Conservation (phyloP, 2,329 filamentous ascomycete genomes). For the Gyromitra esculenta region DNA sequence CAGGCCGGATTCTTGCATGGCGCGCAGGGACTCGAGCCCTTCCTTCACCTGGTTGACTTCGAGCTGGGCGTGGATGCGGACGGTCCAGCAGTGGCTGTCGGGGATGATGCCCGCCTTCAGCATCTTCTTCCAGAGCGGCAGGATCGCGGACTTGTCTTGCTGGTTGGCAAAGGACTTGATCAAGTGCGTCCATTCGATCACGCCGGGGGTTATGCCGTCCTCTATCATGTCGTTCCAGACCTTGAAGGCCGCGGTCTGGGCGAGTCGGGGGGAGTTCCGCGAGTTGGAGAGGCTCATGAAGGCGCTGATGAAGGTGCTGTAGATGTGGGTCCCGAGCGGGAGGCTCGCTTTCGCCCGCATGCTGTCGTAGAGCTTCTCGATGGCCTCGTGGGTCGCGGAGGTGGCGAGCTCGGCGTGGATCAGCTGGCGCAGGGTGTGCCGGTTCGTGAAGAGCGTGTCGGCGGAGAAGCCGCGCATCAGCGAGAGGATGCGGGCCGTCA, state of each 20-base stretch:
- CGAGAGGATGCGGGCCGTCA: constrained; percentile 4
- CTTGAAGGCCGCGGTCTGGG: constrained; percentile 63
- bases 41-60: constrained; percentile 65
- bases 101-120: constrained; percentile 68
- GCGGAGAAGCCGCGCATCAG: neutral
- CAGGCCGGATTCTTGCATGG: constrained; percentile 61
- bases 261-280: constrained; percentile 42
- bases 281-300: constrained; percentile 63
- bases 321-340: constrained; percentile 54
- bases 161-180: constrained; percentile 72
- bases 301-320: constrained; percentile 63
- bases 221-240: constrained; percentile 69
- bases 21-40: constrained; percentile 63
- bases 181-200: constrained; percentile 77
- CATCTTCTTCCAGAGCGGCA: constrained; percentile 75
- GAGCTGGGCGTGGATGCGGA: constrained; percentile 74
- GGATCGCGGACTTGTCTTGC: constrained; percentile 68
- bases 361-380: constrained; percentile 38
- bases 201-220: constrained; percentile 68
- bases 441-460: constrained; percentile 25
- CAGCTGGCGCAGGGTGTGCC: constrained; percentile 13
- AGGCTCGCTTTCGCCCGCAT: neutral
- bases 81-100: constrained; percentile 75
- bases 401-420: constrained; percentile 11
- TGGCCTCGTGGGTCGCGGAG: constrained; percentile 23